phyloP scores from a whole-genome alignment of 257 asterid species.

The Perilla frutescens region DNA sequence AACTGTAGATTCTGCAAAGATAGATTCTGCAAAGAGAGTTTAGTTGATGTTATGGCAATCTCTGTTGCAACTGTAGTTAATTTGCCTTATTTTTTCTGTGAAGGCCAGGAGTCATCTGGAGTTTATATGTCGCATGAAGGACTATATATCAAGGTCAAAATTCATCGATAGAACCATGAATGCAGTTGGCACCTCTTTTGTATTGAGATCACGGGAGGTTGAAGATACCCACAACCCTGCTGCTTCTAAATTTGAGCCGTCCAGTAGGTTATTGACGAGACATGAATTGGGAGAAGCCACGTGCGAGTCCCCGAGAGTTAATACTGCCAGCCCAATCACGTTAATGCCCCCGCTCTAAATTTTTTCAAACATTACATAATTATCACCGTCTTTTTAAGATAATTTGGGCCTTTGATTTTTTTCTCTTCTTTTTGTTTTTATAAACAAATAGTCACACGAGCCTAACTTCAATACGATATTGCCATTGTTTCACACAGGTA shows the following conservation, averaged over 20 bases:
- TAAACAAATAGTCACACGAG: too few species aligned
- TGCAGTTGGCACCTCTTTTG: slow-evolving; percentile 60
- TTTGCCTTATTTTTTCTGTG: neutral
- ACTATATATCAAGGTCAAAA: slow-evolving; percentile 54
- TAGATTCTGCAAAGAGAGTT: too few species aligned
- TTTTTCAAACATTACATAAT: too few species aligned
- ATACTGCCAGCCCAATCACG: too few species aligned
- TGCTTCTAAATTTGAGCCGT: slow-evolving; percentile 51
- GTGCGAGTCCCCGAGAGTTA: too few species aligned
- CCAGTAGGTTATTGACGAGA: slow-evolving; percentile 57
- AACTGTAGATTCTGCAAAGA: too few species aligned
- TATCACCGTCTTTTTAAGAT: too few species aligned
- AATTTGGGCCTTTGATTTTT: too few species aligned
- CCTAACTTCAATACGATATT: too few species aligned
- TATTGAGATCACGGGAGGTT: slow-evolving; percentile 40
- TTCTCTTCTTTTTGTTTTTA: too few species aligned
- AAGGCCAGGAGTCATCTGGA: slow-evolving; percentile 82
- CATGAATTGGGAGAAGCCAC: slow-evolving; percentile 61
- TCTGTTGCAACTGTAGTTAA: neutral
- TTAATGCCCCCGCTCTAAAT: too few species aligned
- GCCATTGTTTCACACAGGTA: too few species aligned
- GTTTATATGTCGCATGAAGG: slow-evolving; percentile 86
- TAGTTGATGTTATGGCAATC: neutral
- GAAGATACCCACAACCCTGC: slow-evolving; percentile 38
- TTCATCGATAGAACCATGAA: slow-evolving; percentile 61